A percentile compares a stretch with the other conserved stretches of the same genome.
These are phyloP conservation scores for Annulohypoxylon maeteangense DNA, from an alignment of 495 filamentous ascomycete genomes.

Conservation along the genomic window DNA sequence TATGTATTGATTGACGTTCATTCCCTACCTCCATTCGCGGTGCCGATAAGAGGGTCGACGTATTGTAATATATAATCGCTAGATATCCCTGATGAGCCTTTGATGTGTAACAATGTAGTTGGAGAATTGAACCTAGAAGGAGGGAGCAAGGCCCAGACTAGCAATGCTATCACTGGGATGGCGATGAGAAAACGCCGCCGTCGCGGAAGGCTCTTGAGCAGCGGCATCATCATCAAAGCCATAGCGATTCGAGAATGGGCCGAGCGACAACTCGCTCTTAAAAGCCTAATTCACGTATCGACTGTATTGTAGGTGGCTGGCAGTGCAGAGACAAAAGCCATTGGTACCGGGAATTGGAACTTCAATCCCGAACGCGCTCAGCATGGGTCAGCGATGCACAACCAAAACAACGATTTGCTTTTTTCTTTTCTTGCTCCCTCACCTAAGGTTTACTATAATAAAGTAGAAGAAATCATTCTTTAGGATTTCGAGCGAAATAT, in stretches of 20 bases:
- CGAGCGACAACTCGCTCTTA: slow-evolving; percentile 13
- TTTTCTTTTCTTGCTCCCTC: slow-evolving; percentile 22
- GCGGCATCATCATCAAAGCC: slow-evolving; percentile 24
- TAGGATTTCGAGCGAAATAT: slow-evolving; percentile 14
- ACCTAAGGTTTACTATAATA: slow-evolving; percentile 27
- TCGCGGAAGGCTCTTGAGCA: slow-evolving; percentile 52
- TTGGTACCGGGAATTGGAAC: slow-evolving; percentile 12
- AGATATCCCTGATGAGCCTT: slow-evolving; percentile 29
- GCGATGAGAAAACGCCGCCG: slow-evolving; percentile 49
- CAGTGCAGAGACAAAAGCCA: slow-evolving; percentile 24
- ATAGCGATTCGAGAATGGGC: slow-evolving; percentile 28
- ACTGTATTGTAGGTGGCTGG: slow-evolving; percentile 9
- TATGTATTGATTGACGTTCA: not conserved
- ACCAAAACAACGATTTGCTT: not conserved
- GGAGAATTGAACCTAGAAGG: slow-evolving; percentile 48
- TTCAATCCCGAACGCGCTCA: slow-evolving; percentile 17
- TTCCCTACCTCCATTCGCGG: slow-evolving; percentile 65
- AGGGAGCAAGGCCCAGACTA: slow-evolving; percentile 45
- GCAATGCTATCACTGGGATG: slow-evolving; percentile 41
- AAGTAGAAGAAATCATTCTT: slow-evolving; percentile 20
- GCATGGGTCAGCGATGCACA: slow-evolving; percentile 21
- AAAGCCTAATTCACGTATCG: slow-evolving; percentile 22
- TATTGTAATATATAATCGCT: slow-evolving; percentile 51
- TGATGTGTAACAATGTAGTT: slow-evolving; percentile 32
- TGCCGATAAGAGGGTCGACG: slow-evolving; percentile 69